phyloP scores from a whole-genome alignment of 352 stramenopile species.

The Globisporangium solare region DNA sequence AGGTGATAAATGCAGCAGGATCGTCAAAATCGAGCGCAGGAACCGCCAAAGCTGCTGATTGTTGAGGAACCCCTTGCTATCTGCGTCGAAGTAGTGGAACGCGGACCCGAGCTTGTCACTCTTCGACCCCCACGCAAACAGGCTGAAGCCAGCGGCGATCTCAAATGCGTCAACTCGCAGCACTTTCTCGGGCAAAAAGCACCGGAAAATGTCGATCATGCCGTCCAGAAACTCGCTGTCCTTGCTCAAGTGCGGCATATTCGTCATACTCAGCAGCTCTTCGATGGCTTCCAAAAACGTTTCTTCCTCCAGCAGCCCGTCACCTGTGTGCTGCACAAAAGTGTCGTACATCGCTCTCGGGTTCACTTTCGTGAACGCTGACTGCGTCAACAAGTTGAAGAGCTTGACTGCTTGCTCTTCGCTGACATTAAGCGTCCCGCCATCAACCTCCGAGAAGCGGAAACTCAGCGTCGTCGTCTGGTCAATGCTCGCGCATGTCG shows the following conservation, averaged over 20 bases:
- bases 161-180: conserved; percentile 76
- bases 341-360: conserved; percentile 82
- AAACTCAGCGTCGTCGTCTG: conserved; percentile 40
- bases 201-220: conserved; percentile 75
- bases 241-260: conserved; percentile 65
- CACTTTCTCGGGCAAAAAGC: conserved; percentile 62
- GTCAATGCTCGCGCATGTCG: conserved; percentile 12
- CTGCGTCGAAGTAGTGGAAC: conserved; percentile 84
- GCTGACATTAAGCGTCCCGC: conserved; percentile 48
- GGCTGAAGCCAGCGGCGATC: conserved; percentile 73
- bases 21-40: conserved; percentile 74
- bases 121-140: conserved; percentile 82
- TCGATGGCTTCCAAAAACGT: conserved; percentile 79
- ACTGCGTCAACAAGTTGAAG: conserved; percentile 59
- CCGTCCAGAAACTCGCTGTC: conserved; percentile 70
- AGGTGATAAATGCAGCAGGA: conserved; percentile 66
- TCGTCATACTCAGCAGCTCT: conserved; percentile 75
- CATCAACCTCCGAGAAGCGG: conserved; percentile 65
- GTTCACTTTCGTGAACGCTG: conserved; percentile 64
- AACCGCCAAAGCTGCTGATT: conserved; percentile 81
- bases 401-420: conserved; percentile 54
- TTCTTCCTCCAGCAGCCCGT: conserved; percentile 78
- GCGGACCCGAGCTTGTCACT: conserved; percentile 80
- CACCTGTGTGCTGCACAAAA: conserved; percentile 81
- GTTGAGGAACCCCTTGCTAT: conserved; percentile 77